A percentile compares a stretch with the other conserved stretches of the same genome.
phyloP scores from a whole-genome alignment of 2,329 filamentous ascomycete species.

The Monosporascus sp. region DNA sequence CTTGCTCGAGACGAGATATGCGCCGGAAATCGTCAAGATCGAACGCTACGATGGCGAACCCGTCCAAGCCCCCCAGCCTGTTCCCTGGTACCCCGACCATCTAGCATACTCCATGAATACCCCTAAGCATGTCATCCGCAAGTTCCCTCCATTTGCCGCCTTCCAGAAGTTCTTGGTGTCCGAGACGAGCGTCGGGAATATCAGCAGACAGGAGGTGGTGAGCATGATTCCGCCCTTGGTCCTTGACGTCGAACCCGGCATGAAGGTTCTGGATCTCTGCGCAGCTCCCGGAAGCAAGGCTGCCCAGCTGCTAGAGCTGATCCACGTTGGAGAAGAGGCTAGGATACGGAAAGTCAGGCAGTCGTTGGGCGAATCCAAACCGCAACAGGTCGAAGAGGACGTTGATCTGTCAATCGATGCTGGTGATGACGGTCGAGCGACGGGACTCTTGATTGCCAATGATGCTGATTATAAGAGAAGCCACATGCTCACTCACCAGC shows the following conservation, averaged over 20 bases:
- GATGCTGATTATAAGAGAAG: constrained; percentile 95
- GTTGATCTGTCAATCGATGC: constrained; percentile 50
- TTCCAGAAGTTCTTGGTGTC: constrained; percentile 98
- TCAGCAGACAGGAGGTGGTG: constrained; percentile 94
- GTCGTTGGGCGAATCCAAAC: constrained; percentile 39
- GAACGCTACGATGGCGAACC: constrained; percentile 73
- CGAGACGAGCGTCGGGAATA: constrained; percentile 95
- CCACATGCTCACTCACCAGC: constrained; percentile 95
- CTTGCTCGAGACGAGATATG: constrained; percentile 80
- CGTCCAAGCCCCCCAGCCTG: constrained; percentile 75
- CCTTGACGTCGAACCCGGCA: constrained; percentile 84
- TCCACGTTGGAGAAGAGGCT: constrained; percentile 88
- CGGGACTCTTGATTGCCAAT: constrained; percentile 89
- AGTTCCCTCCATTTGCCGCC: constrained; percentile 86
- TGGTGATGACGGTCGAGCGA: constrained; percentile 78
- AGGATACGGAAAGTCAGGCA: constrained; percentile 68
- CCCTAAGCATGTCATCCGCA: constrained; percentile 90
- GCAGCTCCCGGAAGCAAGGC: constrained; percentile 97
- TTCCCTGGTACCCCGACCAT: constrained; percentile 90
- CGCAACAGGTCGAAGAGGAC: constrained; percentile 44
- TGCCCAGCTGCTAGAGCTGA: constrained; percentile 88
- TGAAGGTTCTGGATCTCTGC: constrained; percentile 92
- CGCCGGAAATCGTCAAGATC: constrained; percentile 83
- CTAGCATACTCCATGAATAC: constrained; percentile 98
- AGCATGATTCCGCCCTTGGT: constrained; percentile 97